phyloP scores from a whole-genome alignment of 176 grass and related monocot genomes.

The Bolboschoenus planiculmis region DNA sequence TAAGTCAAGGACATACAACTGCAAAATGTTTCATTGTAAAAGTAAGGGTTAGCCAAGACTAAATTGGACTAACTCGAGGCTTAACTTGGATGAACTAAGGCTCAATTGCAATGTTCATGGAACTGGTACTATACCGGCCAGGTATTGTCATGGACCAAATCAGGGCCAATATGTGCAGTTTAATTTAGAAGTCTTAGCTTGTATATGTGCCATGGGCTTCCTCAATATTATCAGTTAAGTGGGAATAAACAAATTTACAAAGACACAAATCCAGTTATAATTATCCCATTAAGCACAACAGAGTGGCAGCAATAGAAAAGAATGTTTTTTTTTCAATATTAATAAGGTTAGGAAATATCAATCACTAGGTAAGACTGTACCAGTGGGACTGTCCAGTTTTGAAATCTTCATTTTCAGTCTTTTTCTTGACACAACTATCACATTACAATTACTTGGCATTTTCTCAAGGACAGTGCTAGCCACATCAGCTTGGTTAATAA shows the following conservation, averaged over 20 bases:
- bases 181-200: background rate
- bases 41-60: background rate
- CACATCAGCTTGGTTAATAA: slow-evolving; percentile 48
- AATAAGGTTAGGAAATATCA: slow-evolving; percentile 39
- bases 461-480: slow-evolving; percentile 41
- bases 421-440: slow-evolving; percentile 61
- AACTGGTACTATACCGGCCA: background rate
- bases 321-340: background rate
- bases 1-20: background rate
- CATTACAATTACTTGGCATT: slow-evolving; percentile 52
- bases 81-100: background rate
- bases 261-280: background rate
- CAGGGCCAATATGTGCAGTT: background rate
- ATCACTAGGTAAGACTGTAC: background rate
- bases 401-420: slow-evolving; percentile 53
- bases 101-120: background rate
- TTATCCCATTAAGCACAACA: background rate
- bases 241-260: background rate
- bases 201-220: background rate
- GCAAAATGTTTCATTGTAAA: background rate
- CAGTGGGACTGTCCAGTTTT: slow-evolving; percentile 17
- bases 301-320: background rate
- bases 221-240: background rate
- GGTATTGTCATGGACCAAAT: background rate
- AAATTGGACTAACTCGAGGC: background rate